Base-by-base conservation (phyloP, 345 rosid genomes). In the Hevea brasiliensis region DNA sequence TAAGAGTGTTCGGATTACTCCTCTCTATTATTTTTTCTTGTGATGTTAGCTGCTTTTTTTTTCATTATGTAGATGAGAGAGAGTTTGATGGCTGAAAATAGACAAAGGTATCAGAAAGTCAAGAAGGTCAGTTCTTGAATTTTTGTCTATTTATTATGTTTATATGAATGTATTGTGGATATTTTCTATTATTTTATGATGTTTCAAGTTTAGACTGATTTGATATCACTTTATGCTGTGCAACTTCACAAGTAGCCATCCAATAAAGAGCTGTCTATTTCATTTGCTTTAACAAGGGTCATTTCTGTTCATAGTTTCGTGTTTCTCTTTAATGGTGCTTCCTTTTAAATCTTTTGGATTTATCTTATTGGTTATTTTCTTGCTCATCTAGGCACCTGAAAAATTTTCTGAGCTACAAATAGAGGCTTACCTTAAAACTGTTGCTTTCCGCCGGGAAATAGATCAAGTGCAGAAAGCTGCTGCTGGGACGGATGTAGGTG, bases 361-460 rank as follows among this genome's bases (percentile, higher is more conserved):
- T 44, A 63, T 58, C 74, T 72, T 29, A 65, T 72, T 73, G 37
- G 29, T 71, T 58, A 68, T 29, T 80, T 57, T 77, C 37, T 44
- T 82, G 65, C 29, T 61, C 54, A 15, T 81, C 53, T 83, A 95
- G 98, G 92, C 89, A 50, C 98, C 99, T 47, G 89, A 87, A 78
- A 91, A 89, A 42, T 92, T 95, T 73, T 95, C 98, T 8, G 97
- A 92, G 84, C 82, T 95, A 70, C 99, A 95, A 85, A 89, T 95
- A 83, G 87, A 89, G 81, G 86, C 99, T 73, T 95, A 95, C 67
- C 98, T 95, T 76, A 92, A 92, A 81, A 86, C 97, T 59, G 96
- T 92, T 74, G 91, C 98, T 82, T 90, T 92, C 79, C 98, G 99
- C 53, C 96, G 94, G 48, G 97, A 95, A 77, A 95, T 95, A 80